Percentiles rank a stretch among this genome's conserved stretches.
Evolutionary conservation across 768 basidiomycete species (phyloP).

Genomic region (Pseudohyphozyma bogoriensis): DNA sequence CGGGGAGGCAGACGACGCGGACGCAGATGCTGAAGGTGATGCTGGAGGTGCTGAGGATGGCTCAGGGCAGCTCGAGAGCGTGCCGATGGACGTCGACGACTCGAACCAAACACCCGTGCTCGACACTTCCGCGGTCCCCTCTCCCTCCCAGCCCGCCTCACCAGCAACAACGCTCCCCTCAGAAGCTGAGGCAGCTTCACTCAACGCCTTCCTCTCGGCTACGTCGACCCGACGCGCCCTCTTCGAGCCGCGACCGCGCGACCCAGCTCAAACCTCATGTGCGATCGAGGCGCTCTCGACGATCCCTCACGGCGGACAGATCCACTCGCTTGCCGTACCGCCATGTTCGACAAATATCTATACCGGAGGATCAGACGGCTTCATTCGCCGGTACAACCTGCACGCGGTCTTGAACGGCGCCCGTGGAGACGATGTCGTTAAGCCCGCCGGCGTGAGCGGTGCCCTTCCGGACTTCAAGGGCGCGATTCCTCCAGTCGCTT

Average conservation of each 20-base stretch:
- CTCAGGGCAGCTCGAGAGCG: no score
- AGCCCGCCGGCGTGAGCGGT: background rate
- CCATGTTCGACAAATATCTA: slow-evolving; percentile 29
- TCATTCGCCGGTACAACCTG: slow-evolving; percentile 28
- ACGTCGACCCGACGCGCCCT: background rate
- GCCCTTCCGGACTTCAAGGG: no score
- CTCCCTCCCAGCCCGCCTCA: background rate
- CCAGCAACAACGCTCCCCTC: no score
- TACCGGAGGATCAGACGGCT: slow-evolving; percentile 30
- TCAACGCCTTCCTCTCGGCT: background rate
- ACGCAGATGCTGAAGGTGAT: no score
- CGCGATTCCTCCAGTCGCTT: no score
- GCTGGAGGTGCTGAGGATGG: no score
- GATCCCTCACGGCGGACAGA: slow-evolving; percentile 13
- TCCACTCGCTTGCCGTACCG: slow-evolving; percentile 24
- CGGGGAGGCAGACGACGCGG: no score
- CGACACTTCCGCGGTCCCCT: background rate
- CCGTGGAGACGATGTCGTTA: no score
- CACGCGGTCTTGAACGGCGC: slow-evolving; percentile 23
- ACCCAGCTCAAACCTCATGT: background rate
- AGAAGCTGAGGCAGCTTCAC: background rate
- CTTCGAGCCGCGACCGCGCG: background rate
- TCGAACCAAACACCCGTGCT: background rate
- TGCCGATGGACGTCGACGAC: no score
- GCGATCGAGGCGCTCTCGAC: slow-evolving; percentile 11